Conservation (phyloP, 1,139 yeast genomes). For the Kluyveromyces sp. region DNA sequence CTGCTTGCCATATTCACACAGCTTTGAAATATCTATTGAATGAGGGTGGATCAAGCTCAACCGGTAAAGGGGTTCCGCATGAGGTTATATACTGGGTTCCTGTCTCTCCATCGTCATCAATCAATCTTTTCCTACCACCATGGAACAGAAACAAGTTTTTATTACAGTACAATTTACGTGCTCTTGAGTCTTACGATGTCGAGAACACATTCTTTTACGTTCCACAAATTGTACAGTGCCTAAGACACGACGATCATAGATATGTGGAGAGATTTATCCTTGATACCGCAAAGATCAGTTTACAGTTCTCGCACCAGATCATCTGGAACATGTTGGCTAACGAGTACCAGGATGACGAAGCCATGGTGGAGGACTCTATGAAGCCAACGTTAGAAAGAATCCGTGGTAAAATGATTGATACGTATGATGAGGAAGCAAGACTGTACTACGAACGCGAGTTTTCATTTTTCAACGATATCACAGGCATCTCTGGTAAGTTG, state of each 20-base stretch:
- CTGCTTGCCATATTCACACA: conserved; percentile 53
- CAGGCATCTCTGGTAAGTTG: conserved; percentile 87
- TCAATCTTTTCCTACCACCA: conserved; percentile 75
- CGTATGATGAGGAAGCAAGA: conserved; percentile 54
- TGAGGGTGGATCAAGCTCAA: conserved; percentile 22
- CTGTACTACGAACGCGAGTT: conserved; percentile 77
- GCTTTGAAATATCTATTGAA: conserved; percentile 55
- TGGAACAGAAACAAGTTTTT: conserved; percentile 60
- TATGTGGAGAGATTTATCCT: conserved; percentile 83
- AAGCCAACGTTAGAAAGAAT: conserved; percentile 80
- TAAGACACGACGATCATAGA: conserved; percentile 75
- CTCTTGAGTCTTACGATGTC: conserved; percentile 82
- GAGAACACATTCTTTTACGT: conserved; percentile 90
- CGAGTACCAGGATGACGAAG: conserved; percentile 83
- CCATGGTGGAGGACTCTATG: conserved; percentile 66
- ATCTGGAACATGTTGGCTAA: conserved; percentile 98
- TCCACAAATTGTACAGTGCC: conserved; percentile 92
- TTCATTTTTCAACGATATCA: conserved; percentile 82
- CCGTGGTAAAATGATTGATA: conserved; percentile 53
- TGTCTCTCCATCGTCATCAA: conserved; percentile 76
- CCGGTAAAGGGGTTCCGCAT: conserved; percentile 12
- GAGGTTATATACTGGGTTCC: conserved; percentile 64
- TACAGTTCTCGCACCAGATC: conserved; percentile 91
- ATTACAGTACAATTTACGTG: conserved; percentile 83
- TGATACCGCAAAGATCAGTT: conserved; percentile 88